Base-by-base conservation (phyloP, 176 grass and related monocot species). In the Oropetium thomaeum region DNA sequence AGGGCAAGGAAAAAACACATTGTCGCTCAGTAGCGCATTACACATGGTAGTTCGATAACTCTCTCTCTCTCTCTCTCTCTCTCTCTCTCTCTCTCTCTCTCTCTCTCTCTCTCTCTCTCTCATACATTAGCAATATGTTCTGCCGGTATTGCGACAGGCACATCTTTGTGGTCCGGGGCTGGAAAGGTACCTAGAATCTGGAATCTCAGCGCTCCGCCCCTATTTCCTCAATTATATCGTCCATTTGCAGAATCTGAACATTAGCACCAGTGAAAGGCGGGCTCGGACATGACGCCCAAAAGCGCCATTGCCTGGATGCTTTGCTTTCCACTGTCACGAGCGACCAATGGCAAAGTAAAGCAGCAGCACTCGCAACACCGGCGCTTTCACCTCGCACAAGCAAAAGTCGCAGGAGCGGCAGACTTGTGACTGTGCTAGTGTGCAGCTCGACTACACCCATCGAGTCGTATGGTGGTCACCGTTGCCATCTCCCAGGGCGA, bases 221-320 rank as follows among this genome's bases (percentile, higher is more conserved):
- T 27, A 40, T 33, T 61, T 53, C 75, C 69, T 75, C 81, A 83
- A 84, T 84, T 80, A 88, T 88, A 40, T 48, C 68, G 23, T 20
- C 86, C 86, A 88, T 84, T 88, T 84, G 84, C 75, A 35, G 86
- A 83, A 88, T 83, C 86, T 79, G 86, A 83, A 88, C 52, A 75
- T 69, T 82, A 55, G 60, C 32, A 14, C 10, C 26, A 45, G 72
- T 40, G 40, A 67, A 78, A 73, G 75, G 75, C 28, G 12, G 59
- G 16, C 49, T 53, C 20, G 61, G 69, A 83, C 69, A 55, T 83
- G 80, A 79, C 80, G 57, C 69, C 65, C n/a, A 30, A 84, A 88
- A 79, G 86, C 74, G 30, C 62, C 61, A 54, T 33, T 5, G 42
- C 26, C 34, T 67, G 51, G 53, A 69, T 74, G 81, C 75, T 49